These are phyloP conservation scores for Chytridium lagenaria DNA, from an alignment of 371 early-diverging fungal genomes.

Conservation along the genomic window DNA sequence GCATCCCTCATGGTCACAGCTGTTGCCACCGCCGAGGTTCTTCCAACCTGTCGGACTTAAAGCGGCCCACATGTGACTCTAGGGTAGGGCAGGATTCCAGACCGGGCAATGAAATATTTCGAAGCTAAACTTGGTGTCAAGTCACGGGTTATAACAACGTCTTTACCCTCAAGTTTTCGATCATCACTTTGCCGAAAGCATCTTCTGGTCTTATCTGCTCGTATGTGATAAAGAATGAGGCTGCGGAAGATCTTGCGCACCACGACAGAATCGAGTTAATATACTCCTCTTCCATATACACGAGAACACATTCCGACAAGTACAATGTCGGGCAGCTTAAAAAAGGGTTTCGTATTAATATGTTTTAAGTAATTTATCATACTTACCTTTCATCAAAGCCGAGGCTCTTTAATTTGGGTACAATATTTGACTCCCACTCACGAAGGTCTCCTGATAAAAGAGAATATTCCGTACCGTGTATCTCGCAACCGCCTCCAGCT, in stretches of 20 bases:
- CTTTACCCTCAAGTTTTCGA: constrained; percentile 73
- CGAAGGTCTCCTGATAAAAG: constrained; percentile 86
- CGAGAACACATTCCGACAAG: constrained; percentile 91
- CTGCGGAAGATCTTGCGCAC: constrained; percentile 60
- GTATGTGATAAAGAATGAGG: constrained; percentile 75
- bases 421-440: constrained; percentile 62
- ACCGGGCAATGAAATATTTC: constrained; percentile 76
- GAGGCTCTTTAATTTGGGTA: constrained; percentile 59
- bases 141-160: too few relatives aligned
- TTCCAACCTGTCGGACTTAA: constrained; percentile 68
- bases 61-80: constrained; percentile 70
- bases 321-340: constrained; percentile 80
- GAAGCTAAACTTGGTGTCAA: constrained; percentile 42
- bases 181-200: constrained; percentile 91
- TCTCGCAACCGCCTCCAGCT: constrained; percentile 72
- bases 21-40: constrained; percentile 6
- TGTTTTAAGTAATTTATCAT: neutral
- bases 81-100: constrained; percentile 77
- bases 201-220: constrained; percentile 92
- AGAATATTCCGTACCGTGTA: constrained; percentile 69
- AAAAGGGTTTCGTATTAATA: neutral
- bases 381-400: constrained; percentile 73
- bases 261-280: constrained; percentile 74
- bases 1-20: constrained; percentile 62
- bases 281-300: constrained; percentile 76